Base-by-base conservation (phyloP, 805 yeast species). In the Yarrowia hollandica region DNA sequence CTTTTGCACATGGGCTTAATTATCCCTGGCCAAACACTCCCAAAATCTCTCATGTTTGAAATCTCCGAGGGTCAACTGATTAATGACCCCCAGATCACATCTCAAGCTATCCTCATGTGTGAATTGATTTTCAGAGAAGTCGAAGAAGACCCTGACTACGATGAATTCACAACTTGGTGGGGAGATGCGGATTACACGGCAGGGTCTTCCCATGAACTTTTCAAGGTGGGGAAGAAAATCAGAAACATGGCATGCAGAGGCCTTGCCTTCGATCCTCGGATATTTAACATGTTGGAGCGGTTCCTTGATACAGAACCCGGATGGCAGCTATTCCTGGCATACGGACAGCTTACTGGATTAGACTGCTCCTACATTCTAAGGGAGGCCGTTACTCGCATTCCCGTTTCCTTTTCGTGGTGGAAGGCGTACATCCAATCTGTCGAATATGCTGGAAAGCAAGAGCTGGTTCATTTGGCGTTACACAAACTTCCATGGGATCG, bases 101-200 rank as follows among this genome's bases (percentile, higher is more conserved):
- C 55, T 4, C 38, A 31, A 12, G 19, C 39, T 7, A 48, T 48
- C 6, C 55, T 22, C 25, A 16, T 48, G 18, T 48, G 55, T 33
- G 55, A 48, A 15, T 22, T 48, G 28, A 22, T 48, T 10, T 48
- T 48, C 34, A 31, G 55, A 16, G 55, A 48, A 22, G 39, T 48
- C 5, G 55, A 48, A 5, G 39, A 16, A 22, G 55, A 48, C 7
- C 39, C 38, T 3, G 28, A 15, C 2, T 33, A 18, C 22, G 19
- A 31, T 3, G 39, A 11, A 6, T 48, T 48, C 28, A 48, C 55
- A 2, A 15, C 30, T 16, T 48, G 55, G 55, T 48, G 55, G 55
- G 55, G 55, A 4, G 39, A 48, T 22, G 21, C 39, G 12, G 55
- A 33, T 6, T 33, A 33, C 30, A 48, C 55, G 0, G 55, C 38